Evolutionary conservation across 1,139 yeast species (phyloP), one percentile per base, ranked within the genome.

Genomic region (Geotrichum fermentans): DNA sequence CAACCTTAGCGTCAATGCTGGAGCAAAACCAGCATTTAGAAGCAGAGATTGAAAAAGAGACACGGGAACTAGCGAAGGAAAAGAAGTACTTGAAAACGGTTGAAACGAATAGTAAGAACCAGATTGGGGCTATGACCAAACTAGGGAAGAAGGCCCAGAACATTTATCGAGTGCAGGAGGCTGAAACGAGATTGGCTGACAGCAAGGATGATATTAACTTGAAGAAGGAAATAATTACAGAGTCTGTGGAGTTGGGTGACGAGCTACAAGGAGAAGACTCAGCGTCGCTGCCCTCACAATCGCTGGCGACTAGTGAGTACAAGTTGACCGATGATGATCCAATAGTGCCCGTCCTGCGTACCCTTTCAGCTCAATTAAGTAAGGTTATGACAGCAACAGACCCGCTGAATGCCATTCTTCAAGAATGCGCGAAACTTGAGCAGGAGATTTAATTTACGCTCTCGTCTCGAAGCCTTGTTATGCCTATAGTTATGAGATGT

Each of bases 11-110:
- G 34, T 58, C 60, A 10, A 46, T 57, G 34, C 38, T 55, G 43
- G 59, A 58, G 37, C 63, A 60, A 30, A 55, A 55, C n/a, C 41
- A 56, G 2, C 53, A 55, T 28, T 51, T 61, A 13, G 58, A 60
- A 21, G 49, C 43, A 13, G 61, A 60, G 47, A 53, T 61, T 16
- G 47, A 39, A 18, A 40, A 45, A n/a, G 59, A 57, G 39, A 49
- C 53, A 41, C 47, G 43, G 18, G 33, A 42, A 14, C 43, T 53
- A n/a, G 50, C 47, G 30, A 20, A 30, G 22, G 56, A 53, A 35
- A 35, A 50, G 32, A 40, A 34, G 32, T 50, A 53, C 42, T 43
- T 55, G 29, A 47, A 48, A 13, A 46, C 50, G 26, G 38, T 56
- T 28, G 47, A 47, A 24, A 30, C 36, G 14, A 50, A 52, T 37